Evolutionary conservation across 1,284 basidiomycete genomes (phyloP), one percentile per base, ranked within the genome.

Genomic region (Mycosarcoma mackinlayi): DNA sequence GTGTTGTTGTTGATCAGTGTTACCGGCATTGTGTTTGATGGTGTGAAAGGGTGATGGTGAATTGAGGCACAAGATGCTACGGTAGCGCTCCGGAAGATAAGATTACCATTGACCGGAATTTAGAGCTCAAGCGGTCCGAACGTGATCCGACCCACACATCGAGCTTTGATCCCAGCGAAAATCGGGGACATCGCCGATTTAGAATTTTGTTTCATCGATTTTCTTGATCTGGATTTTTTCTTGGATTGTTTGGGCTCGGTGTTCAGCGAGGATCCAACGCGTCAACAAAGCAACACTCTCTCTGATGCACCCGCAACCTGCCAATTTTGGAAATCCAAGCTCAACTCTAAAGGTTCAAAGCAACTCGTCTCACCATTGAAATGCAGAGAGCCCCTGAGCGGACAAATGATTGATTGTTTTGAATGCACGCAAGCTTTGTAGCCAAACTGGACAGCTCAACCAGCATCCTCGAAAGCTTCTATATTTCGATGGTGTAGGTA

Each of bases 381-480:
- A 33, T 25, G 49, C 49, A 25, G n/a, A 23, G 23, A 51, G 48
- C 63, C 63, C 63, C 63, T 66, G 48, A 66, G 48, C n/a, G n/a
- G n/a, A n/a, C n/a, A n/a, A n/a, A n/a, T n/a, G n/a, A n/a, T 49
- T 21, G 23, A 21, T 28, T 54, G 46, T 59, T 56, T 44, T 40
- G 51, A 52, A 38, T 35, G 31, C 44, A 33, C 28, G n/a, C n/a
- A n/a, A n/a, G n/a, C n/a, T n/a, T n/a, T 18, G 14, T 33, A 53
- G 63, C 63, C 38, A 51, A 66, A 51, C 52, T 51, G 37, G 57
- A 60, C 63, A 66, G 63, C 47, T 66, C 50, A 18, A 31, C 33
- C 44, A 6, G 7, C 18, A 24, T 13, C 38, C 23, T 21, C 8
- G 23, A 39, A 13, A 10, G 4, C 34, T 18, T 27, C 23, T 33